Evolutionary conservation across 2,329 filamentous ascomycete species (phyloP).

Genomic region (Nemania diffusa): DNA sequence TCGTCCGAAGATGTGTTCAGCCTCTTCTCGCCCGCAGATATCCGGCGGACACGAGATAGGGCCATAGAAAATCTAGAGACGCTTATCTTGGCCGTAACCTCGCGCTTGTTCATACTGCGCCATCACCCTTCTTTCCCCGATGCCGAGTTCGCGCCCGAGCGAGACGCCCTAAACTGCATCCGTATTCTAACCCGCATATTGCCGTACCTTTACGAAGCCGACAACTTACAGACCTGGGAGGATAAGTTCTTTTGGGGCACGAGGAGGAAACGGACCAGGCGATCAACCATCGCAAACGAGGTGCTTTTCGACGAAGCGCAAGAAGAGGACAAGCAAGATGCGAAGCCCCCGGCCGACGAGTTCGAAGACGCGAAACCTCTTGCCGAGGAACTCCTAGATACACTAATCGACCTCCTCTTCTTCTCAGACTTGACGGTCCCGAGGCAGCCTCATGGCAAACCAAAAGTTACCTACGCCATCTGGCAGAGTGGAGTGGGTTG

Average conservation of each 20-base stretch:
- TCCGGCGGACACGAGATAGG: constrained; percentile 86
- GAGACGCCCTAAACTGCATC: constrained; percentile 94
- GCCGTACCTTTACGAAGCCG: constrained; percentile 91
- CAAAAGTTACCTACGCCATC: constrained; percentile 90
- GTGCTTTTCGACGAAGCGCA: constrained; percentile 85
- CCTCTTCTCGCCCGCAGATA: constrained; percentile 88
- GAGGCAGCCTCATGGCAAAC: constrained; percentile 73
- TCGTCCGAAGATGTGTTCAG: constrained; percentile 97
- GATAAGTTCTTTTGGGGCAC: constrained; percentile 91
- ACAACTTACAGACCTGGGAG: constrained; percentile 85
- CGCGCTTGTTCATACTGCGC: constrained; percentile 81
- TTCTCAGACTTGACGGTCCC: constrained; percentile 90
- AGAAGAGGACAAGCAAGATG: constrained; percentile 62
- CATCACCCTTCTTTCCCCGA: constrained; percentile 93
- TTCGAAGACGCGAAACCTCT: constrained; percentile 87
- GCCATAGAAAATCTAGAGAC: constrained; percentile 91
- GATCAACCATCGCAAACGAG: constrained; percentile 72
- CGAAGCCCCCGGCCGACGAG: constrained; percentile 63
- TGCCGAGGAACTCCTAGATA: constrained; percentile 92
- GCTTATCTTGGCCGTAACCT: constrained; percentile 83
- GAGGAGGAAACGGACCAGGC: constrained; percentile 76
- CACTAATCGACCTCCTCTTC: constrained; percentile 88
- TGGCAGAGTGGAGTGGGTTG: constrained; percentile 99
- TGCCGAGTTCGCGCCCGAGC: constrained; percentile 80
- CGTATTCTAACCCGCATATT: constrained; percentile 88